phyloP scores from a whole-genome alignment of 106 monocot genomes.

The Chionographis japonica region DNA sequence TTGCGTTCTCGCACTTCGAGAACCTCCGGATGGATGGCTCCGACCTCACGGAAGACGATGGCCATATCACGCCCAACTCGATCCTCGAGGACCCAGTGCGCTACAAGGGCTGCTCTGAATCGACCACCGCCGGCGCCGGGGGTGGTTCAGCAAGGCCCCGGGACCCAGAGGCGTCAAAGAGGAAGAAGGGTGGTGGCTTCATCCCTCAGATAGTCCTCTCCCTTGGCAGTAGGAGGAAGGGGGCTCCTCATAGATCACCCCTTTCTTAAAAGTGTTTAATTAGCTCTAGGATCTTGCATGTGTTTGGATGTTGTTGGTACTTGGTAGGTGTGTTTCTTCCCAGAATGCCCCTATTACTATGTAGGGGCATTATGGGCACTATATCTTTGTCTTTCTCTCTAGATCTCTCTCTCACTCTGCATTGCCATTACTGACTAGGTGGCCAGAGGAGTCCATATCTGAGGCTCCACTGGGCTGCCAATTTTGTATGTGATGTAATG shows the following conservation, averaged over 20 bases:
- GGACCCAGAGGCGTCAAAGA: constrained; percentile 16
- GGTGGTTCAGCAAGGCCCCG: constrained; percentile 1
- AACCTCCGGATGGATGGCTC: constrained; percentile 29
- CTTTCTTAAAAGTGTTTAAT: constrained; percentile 28
- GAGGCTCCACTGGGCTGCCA: constrained; percentile 13
- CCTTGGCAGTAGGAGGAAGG: constrained; percentile 61
- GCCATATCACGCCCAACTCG: constrained; percentile 37
- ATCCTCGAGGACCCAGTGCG: constrained; percentile 43
- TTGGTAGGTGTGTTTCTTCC: neutral
- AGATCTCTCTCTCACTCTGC: neutral
- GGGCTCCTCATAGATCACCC: constrained; percentile 68
- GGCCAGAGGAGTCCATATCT: neutral
- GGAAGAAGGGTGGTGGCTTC: constrained; percentile 27
- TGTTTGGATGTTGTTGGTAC: neutral
- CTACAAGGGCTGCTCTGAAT: constrained; percentile 14
- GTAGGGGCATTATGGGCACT: constrained; percentile 14
- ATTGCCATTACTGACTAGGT: constrained; percentile 21
- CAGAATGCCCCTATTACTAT: constrained; percentile 10
- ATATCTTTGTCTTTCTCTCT: neutral
- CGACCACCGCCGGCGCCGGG: constrained; percentile 9
- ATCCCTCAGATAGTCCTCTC: constrained; percentile 53
- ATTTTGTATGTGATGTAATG: constrained; percentile 36
- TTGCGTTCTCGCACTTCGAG: constrained; percentile 43
- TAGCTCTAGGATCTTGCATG: neutral
- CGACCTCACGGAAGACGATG: constrained; percentile 33